Evolutionary conservation across 495 filamentous ascomycete genomes (phyloP).

Genomic region (Evernia prunastri): DNA sequence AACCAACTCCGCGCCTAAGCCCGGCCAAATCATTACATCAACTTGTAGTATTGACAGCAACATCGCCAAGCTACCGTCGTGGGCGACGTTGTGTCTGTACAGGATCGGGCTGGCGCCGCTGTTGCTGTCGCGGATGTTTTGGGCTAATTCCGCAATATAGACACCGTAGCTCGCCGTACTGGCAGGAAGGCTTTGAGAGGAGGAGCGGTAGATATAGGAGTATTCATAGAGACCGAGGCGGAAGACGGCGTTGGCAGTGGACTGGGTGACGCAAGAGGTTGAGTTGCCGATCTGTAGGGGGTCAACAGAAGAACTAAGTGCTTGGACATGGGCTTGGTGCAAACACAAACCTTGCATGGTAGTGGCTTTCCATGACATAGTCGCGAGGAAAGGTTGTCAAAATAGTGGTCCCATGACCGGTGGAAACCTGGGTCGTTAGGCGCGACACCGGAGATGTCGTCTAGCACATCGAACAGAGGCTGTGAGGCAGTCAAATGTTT

Average conservation of each 20-base stretch:
- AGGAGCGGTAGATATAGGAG: conserved; percentile 58
- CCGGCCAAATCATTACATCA: conserved; percentile 66
- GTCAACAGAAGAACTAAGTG: background rate
- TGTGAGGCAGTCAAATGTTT: conserved; percentile 49
- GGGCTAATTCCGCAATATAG: conserved; percentile 57
- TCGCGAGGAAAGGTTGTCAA: conserved; percentile 63
- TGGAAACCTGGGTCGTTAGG: conserved; percentile 52
- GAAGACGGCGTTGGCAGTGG: conserved; percentile 54
- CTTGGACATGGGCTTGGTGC: background rate
- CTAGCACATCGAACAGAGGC: conserved; percentile 46
- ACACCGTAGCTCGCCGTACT: conserved; percentile 51
- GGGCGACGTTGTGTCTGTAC: conserved; percentile 62
- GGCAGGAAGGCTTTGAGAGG: conserved; percentile 47
- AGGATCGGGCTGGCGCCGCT: conserved; percentile 24
- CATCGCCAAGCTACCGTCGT: conserved; percentile 58
- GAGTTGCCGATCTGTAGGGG: conserved; percentile 29
- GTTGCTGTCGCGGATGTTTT: conserved; percentile 46
- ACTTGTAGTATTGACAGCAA: conserved; percentile 60
- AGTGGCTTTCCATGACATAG: conserved; percentile 59
- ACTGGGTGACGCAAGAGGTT: conserved; percentile 49
- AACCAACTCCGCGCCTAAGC: conserved; percentile 63
- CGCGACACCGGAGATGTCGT: conserved; percentile 53
- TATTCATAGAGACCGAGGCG: conserved; percentile 66
- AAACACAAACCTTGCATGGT: conserved; percentile 44
- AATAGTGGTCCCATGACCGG: conserved; percentile 62